Evolutionary conservation across 345 rosid genomes (phyloP), one percentile per base, ranked within the genome.

Genomic region (sweet orange (Citrus sinensis)): DNA sequence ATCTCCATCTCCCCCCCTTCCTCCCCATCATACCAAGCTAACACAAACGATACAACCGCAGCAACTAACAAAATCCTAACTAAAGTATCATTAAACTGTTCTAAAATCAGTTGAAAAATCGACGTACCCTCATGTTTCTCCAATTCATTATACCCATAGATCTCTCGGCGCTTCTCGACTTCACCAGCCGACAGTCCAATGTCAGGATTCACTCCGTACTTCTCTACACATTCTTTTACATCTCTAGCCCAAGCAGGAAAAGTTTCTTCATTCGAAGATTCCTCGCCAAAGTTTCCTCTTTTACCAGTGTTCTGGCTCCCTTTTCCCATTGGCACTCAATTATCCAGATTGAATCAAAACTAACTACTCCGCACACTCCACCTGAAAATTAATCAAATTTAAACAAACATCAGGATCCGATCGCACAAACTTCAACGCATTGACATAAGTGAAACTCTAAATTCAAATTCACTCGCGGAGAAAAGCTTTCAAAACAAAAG

Each of bases 1-100:
- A 95, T 90, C 71, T 79, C 89, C 95, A 82, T 92, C 85, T 95
- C 95, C 61, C 93, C 97, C n/a, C 98, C 93, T 90, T 94, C 94
- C 2, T 90, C 90, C 3, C 97, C 94, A 80, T 92, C 97, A 72
- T 62, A 82, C 88, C 91, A 91, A 30, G 98, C 97, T 74, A 94
- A 77, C 40, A 94, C 89, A 76, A 95, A 93, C 0, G 98, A 95
- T 32, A 95, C 80, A 35, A 93, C 79, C 0, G 98, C 98, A 0
- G 98, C 98, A 60, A 83, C 94, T 58, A 93, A 77, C 49, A 95
- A 86, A 85, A 95, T 92, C 84, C 98, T 89, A 68, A 95, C 98
- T 78, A 95, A 84, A 1, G 94, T 95, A 77, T 95, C 98, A 30
- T 80, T 93, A 60, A 95, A 93, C 79, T 95, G 98, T 29, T 95